A percentile compares a stretch with the other conserved stretches of the same genome.
These are phyloP conservation scores for Hygrophoropsis aurantiaca DNA, from an alignment of 768 basidiomycete species.

Conservation along the genomic window DNA sequence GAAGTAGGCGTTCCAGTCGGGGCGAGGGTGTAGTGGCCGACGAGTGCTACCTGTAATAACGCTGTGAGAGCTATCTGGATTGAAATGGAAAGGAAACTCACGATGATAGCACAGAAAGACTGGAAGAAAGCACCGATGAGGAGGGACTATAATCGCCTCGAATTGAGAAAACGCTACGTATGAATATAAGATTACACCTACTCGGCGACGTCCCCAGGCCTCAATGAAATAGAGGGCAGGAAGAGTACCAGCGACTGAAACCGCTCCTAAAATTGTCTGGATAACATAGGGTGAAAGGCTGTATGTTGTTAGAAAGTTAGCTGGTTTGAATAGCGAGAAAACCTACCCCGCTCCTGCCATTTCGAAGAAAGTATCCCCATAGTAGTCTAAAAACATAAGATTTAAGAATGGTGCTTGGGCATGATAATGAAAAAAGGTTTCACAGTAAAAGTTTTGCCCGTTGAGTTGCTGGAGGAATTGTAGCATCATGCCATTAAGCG, in stretches of 20 bases:
- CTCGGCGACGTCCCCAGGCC: constrained; percentile 68
- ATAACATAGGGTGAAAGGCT: constrained; percentile 73
- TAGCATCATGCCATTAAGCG: constrained; percentile 78
- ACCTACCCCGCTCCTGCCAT: constrained; percentile 63
- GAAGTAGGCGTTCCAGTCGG: constrained; percentile 46
- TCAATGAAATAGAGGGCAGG: constrained; percentile 73
- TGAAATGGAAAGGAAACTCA: constrained; percentile 22
- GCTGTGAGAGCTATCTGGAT: neutral
- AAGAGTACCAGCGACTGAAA: constrained; percentile 70
- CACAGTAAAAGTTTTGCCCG: constrained; percentile 81
- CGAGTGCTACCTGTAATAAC: constrained; percentile 57
- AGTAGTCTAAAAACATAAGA: constrained; percentile 53
- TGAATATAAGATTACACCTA: constrained; percentile 21
- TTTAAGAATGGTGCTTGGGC: constrained; percentile 7
- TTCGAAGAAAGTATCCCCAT: constrained; percentile 80
- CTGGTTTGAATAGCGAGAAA: no score
- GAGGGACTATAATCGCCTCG: constrained; percentile 48
- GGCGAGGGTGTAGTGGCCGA: constrained; percentile 68
- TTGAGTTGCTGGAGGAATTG: constrained; percentile 82
- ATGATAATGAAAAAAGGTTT: constrained; percentile 17
- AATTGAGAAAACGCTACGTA: neutral
- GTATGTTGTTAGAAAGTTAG: constrained; percentile 1
- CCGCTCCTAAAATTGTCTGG: constrained; percentile 71
- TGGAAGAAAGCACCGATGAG: constrained; percentile 63
- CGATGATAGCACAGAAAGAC: constrained; percentile 62